Evolutionary conservation across 2,329 filamentous ascomycete species (phyloP).

Genomic region (Colletotrichum brevisporum): DNA sequence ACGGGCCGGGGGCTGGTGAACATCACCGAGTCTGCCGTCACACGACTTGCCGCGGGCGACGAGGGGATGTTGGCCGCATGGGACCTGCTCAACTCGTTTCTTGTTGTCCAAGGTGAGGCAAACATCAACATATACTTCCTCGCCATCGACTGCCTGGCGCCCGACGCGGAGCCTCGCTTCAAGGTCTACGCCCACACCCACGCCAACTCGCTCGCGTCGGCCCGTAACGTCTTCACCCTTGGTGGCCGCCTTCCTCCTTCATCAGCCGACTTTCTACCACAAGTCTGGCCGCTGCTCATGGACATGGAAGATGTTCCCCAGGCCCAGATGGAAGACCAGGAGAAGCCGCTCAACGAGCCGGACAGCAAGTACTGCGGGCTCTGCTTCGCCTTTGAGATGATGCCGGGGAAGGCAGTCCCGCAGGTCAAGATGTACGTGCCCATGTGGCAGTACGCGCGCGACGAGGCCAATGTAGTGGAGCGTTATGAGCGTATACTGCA

Average conservation of each 20-base stretch:
- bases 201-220: conserved; percentile 6
- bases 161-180: conserved; percentile 10
- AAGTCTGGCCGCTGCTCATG: conserved; percentile 16
- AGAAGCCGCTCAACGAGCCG: conserved; percentile 5
- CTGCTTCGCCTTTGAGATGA: conserved; percentile 9
- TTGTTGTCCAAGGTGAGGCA: neutral
- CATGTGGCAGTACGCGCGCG: conserved; percentile 14
- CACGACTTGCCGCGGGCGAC: conserved; percentile 4
- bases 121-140: neutral
- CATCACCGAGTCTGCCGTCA: neutral
- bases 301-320: conserved; percentile 6
- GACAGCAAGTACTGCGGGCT: conserved; percentile 21
- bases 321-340: neutral
- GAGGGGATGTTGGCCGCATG: neutral
- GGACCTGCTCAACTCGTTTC: neutral
- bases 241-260: neutral
- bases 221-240: conserved; percentile 1
- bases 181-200: conserved; percentile 16
- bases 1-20: conserved; percentile 9
- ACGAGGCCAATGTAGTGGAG: conserved; percentile 1
- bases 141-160: conserved; percentile 12
- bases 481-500: neutral
- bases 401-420: neutral
- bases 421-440: conserved; percentile 17
- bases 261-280: neutral